Conservation (phyloP, 2,329 filamentous ascomycete species). For the Colletotrichum coccodes region DNA sequence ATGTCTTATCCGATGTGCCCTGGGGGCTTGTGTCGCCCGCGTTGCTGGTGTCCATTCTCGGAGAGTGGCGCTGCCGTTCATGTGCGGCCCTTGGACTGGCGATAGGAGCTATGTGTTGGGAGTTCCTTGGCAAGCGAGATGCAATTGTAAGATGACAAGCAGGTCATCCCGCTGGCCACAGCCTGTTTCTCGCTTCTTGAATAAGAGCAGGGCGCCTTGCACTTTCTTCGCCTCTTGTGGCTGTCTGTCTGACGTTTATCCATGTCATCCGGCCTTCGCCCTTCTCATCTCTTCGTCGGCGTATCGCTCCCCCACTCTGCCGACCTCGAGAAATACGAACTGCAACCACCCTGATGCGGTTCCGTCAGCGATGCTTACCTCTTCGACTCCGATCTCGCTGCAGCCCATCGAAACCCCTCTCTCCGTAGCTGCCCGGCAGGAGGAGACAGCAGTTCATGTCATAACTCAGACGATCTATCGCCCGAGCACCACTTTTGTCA, state of each 20-base stretch:
- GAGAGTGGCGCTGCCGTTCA: neutral
- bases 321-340: too few species aligned
- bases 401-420: conserved; percentile 5
- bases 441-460: conserved; percentile 20
- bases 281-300: too few species aligned
- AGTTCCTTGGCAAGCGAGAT: conserved; percentile 11
- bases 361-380: conserved; percentile 24
- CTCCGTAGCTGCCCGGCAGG: conserved; percentile 17
- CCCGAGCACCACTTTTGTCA: conserved; percentile 47
- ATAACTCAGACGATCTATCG: conserved; percentile 50
- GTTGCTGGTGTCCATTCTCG: conserved; percentile 1
- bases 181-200: conserved; percentile 10
- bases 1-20: neutral
- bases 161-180: neutral
- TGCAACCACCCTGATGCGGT: conserved; percentile 12
- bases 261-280: neutral
- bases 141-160: conserved; percentile 2
- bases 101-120: conserved; percentile 1
- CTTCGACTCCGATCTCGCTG: conserved; percentile 20
- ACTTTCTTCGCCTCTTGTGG: neutral
- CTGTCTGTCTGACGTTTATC: neutral
- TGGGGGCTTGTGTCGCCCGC: neutral
- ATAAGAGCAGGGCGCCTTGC: conserved; percentile 21
- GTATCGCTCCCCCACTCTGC: too few species aligned
- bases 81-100: neutral